phyloP scores from a whole-genome alignment of 805 yeast genomes.

The Starmerella potacharoeniae region DNA sequence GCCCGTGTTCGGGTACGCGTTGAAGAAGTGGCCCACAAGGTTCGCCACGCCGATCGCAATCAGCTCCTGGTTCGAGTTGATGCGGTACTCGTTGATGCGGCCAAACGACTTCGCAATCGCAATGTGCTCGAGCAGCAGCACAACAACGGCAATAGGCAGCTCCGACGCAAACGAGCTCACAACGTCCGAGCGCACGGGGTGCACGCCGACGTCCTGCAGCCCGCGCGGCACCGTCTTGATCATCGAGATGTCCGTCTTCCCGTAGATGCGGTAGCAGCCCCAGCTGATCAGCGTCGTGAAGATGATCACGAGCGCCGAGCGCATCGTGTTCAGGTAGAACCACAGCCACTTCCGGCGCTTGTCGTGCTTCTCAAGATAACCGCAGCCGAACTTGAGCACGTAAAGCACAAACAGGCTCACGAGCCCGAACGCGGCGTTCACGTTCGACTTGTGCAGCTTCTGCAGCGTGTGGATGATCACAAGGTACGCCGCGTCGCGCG shows the following conservation, averaged over 20 bases:
- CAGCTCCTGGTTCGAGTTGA: constrained; percentile 86
- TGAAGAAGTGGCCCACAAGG: constrained; percentile 80
- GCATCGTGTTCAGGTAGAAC: constrained; percentile 63
- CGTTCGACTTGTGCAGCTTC: constrained; percentile 52
- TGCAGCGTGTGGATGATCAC: constrained; percentile 65
- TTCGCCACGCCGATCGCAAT: constrained; percentile 89
- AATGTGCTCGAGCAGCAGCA: constrained; percentile 79
- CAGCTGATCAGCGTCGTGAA: constrained; percentile 76
- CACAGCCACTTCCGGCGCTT: constrained; percentile 46
- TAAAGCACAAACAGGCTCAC: constrained; percentile 62
- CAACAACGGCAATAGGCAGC: constrained; percentile 74
- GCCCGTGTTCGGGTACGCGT: constrained; percentile 92
- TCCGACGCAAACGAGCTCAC: constrained; percentile 55
- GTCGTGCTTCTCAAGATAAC: constrained; percentile 48
- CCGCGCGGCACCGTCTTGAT: constrained; percentile 79
- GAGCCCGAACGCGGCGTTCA: constrained; percentile 85
- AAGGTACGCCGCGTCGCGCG: constrained; percentile 56
- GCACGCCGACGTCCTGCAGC: constrained; percentile 61
- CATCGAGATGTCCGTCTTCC: constrained; percentile 41
- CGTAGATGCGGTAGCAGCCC: constrained; percentile 43
- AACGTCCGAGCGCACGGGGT: constrained; percentile 51
- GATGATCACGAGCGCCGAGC: constrained; percentile 72
- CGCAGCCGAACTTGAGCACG: constrained; percentile 55
- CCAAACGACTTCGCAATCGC: constrained; percentile 92
- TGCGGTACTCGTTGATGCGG: constrained; percentile 79